Evolutionary conservation across 2,329 filamentous ascomycete species (phyloP).

Genomic region (Chalaropsis thielavioides): DNA sequence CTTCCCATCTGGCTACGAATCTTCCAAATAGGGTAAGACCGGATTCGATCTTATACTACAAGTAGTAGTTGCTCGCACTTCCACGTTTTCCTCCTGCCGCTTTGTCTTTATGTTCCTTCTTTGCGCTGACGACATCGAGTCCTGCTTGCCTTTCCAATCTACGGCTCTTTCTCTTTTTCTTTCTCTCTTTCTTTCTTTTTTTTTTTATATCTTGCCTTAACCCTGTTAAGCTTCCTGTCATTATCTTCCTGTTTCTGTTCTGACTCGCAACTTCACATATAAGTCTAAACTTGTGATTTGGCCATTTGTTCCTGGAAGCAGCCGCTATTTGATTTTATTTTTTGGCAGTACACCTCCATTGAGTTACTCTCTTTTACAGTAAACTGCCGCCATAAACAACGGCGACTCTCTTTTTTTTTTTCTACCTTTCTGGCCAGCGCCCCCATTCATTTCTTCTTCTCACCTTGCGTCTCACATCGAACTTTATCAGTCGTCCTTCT

Average conservation of each 20-base stretch:
- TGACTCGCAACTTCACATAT: background rate
- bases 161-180: background rate
- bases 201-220: background rate
- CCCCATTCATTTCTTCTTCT: background rate
- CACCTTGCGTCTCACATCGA: background rate
- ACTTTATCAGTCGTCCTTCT: background rate
- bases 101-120: background rate
- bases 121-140: conserved; percentile 2
- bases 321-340: background rate
- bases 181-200: background rate
- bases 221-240: background rate
- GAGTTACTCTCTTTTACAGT: background rate
- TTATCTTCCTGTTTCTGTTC: background rate
- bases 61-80: conserved; percentile 3
- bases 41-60: conserved; percentile 1
- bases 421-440: background rate
- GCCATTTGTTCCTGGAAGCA: background rate
- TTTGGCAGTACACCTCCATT: background rate
- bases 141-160: background rate
- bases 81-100: conserved; percentile 1
- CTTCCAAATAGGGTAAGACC: conserved; percentile 1
- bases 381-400: background rate
- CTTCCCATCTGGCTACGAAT: background rate
- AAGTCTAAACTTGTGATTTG: background rate
- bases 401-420: background rate